Percentiles rank a stretch among this genome's conserved stretches.
Conservation (phyloP, 1,284 basidiomycete genomes). For the Ustilago hordei region DNA sequence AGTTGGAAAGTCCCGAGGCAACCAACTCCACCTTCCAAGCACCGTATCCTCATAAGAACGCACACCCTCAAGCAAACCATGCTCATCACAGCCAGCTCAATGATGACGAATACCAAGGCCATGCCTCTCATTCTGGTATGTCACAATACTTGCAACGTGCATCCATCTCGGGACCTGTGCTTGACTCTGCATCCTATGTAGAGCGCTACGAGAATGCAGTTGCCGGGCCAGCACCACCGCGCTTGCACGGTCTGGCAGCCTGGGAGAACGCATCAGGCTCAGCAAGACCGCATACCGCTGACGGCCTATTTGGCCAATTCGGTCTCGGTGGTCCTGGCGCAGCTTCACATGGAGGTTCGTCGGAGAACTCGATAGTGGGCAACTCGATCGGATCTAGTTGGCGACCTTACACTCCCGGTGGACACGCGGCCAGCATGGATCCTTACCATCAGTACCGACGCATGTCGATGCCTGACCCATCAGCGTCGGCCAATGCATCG, state of each 20-base stretch:
- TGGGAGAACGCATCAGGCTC: slow-evolving; percentile 58
- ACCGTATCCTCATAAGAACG: slow-evolving; percentile 21
- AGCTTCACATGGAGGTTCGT: slow-evolving; percentile 19
- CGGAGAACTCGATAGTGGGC: slow-evolving; percentile 16
- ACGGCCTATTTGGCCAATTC: slow-evolving; percentile 62
- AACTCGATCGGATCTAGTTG: slow-evolving; percentile 18
- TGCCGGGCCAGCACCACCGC: slow-evolving; percentile 43
- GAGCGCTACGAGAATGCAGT: slow-evolving; percentile 28
- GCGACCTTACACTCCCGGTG: slow-evolving; percentile 34
- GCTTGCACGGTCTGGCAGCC: slow-evolving; percentile 52
- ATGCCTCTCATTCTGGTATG: slow-evolving; percentile 13
- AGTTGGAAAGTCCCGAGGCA: slow-evolving; percentile 16
- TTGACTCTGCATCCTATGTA: slow-evolving; percentile 31
- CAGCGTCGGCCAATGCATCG: slow-evolving; percentile 3
- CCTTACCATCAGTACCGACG: slow-evolving; percentile 38
- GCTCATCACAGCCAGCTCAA: slow-evolving; percentile 18
- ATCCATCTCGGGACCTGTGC: slow-evolving; percentile 57
- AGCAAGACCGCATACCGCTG: slow-evolving; percentile 63
- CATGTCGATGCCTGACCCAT: slow-evolving; percentile 44
- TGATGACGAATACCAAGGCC: slow-evolving; percentile 29
- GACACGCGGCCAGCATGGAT: slow-evolving; percentile 19
- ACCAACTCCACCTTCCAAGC: slow-evolving; percentile 19
- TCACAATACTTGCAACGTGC: slow-evolving; percentile 52
- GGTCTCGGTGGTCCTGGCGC: slow-evolving; percentile 16
- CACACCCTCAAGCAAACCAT: slow-evolving; percentile 15